phyloP scores from a whole-genome alignment of 768 basidiomycete species.

The Sutorius australiensis region DNA sequence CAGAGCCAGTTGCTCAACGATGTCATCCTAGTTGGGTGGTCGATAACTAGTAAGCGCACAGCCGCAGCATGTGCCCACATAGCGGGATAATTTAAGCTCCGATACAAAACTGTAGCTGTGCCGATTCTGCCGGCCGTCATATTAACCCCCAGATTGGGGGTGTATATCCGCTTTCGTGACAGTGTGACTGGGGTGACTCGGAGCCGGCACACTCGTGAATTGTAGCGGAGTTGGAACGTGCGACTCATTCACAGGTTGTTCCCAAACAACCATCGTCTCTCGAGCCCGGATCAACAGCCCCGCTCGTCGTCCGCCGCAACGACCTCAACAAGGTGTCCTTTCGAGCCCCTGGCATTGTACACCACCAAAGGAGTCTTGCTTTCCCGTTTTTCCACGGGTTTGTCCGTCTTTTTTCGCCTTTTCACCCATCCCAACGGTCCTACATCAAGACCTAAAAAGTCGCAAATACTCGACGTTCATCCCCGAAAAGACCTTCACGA shows the following conservation, averaged over 20 bases:
- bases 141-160: background rate
- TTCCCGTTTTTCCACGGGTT: constrained; percentile 11
- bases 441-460: constrained; percentile 21
- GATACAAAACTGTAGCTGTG: constrained; percentile 2
- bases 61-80: constrained; percentile 19
- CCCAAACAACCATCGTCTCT: constrained; percentile 32
- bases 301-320: constrained; percentile 11
- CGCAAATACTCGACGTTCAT: constrained; percentile 10
- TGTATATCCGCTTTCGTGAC: background rate
- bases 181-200: constrained; percentile 24
- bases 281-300: constrained; percentile 15
- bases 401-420: constrained; percentile 15
- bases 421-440: constrained; percentile 1
- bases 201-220: constrained; percentile 20
- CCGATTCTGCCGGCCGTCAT: constrained; percentile 7
- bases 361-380: constrained; percentile 1
- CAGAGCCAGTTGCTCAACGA: constrained; percentile 68
- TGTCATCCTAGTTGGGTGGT: constrained; percentile 42
- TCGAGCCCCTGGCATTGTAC: background rate
- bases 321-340: background rate
- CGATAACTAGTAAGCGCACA: constrained; percentile 4
- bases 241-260: constrained; percentile 33
- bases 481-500: constrained; percentile 4
- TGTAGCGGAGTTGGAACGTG: constrained; percentile 32
- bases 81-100: constrained; percentile 21